Conservation (phyloP, 1,284 basidiomycete genomes). For the Macrocystidia cucumis region DNA sequence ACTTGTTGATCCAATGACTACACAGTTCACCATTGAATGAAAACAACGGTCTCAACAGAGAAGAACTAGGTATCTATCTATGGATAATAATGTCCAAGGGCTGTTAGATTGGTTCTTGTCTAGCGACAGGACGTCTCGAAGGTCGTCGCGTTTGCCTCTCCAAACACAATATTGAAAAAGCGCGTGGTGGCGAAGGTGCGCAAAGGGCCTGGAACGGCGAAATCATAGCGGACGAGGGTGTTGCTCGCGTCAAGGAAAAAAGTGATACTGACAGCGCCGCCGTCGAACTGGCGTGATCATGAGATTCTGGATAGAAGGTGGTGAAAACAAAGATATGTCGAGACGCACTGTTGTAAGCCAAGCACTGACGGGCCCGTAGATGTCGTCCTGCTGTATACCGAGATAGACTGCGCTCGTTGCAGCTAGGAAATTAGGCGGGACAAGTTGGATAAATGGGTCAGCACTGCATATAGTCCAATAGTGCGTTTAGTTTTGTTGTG, state of each 20-base stretch:
- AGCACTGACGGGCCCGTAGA: conserved; percentile 16
- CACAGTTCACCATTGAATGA: too few relatives aligned
- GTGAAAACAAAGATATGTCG: not conserved
- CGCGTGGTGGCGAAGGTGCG: conserved; percentile 17
- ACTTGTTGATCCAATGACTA: too few relatives aligned
- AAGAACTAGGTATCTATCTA: not conserved
- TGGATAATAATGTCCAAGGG: not conserved
- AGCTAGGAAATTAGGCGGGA: conserved; percentile 9
- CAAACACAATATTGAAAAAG: conserved; percentile 16
- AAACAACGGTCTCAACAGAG: too few relatives aligned
- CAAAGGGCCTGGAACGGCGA: conserved; percentile 13
- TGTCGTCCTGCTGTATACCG: conserved; percentile 15
- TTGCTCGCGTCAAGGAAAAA: conserved; percentile 16
- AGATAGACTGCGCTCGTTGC: conserved; percentile 10
- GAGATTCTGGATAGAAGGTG: not conserved
- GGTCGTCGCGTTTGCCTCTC: conserved; percentile 13
- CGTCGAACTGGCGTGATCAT: conserved; percentile 1
- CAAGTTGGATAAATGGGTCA: conserved; percentile 13
- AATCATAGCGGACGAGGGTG: conserved; percentile 17
- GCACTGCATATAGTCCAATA: conserved; percentile 12
- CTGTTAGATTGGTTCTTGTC: not conserved
- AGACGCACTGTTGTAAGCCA: conserved; percentile 11
- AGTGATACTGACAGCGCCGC: conserved; percentile 13
- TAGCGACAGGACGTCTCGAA: conserved; percentile 14
- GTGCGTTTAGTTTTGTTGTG: not conserved